phyloP scores from a whole-genome alignment of 2,329 filamentous ascomycete species.

The Botrytis aclada region DNA sequence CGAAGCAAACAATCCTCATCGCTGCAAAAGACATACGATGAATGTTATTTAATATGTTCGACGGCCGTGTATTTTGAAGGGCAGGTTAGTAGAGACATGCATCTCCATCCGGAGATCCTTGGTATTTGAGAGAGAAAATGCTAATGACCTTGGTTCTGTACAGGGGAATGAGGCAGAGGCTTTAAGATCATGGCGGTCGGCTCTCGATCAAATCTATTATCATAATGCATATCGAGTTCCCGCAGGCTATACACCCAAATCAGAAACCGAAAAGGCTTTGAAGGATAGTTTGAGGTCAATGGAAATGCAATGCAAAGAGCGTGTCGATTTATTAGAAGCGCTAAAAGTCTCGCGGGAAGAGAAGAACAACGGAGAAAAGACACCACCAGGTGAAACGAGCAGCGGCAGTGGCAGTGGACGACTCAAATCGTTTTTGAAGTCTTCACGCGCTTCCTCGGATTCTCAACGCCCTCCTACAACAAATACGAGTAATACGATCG shows the following conservation, averaged over 20 bases:
- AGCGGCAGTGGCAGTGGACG: slow-evolving; percentile 11
- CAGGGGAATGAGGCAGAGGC: slow-evolving; percentile 91
- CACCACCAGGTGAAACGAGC: slow-evolving; percentile 78
- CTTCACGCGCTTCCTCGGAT: slow-evolving; percentile 11
- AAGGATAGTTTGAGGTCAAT: slow-evolving; percentile 78
- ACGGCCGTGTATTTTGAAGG: slow-evolving; percentile 95
- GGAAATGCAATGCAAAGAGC: slow-evolving; percentile 89
- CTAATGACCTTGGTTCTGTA: not conserved
- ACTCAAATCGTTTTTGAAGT: slow-evolving; percentile 17
- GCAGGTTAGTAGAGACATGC: slow-evolving; percentile 56
- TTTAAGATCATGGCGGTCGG: slow-evolving; percentile 82
- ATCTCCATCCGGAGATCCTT: not conserved
- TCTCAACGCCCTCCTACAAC: not conserved
- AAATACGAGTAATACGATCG: slow-evolving; percentile 48
- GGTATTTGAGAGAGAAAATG: not conserved
- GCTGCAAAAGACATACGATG: slow-evolving; percentile 96
- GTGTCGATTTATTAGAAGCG: slow-evolving; percentile 83
- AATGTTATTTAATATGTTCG: slow-evolving; percentile 90
- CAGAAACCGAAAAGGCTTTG: slow-evolving; percentile 79
- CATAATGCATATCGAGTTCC: slow-evolving; percentile 75
- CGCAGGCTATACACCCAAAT: slow-evolving; percentile 65
- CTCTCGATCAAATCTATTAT: slow-evolving; percentile 84
- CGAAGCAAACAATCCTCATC: slow-evolving; percentile 63
- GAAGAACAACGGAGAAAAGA: slow-evolving; percentile 66
- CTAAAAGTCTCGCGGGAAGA: slow-evolving; percentile 63